Conservation (phyloP, 1,284 basidiomycete species). For the Pholiota adiposa region DNA sequence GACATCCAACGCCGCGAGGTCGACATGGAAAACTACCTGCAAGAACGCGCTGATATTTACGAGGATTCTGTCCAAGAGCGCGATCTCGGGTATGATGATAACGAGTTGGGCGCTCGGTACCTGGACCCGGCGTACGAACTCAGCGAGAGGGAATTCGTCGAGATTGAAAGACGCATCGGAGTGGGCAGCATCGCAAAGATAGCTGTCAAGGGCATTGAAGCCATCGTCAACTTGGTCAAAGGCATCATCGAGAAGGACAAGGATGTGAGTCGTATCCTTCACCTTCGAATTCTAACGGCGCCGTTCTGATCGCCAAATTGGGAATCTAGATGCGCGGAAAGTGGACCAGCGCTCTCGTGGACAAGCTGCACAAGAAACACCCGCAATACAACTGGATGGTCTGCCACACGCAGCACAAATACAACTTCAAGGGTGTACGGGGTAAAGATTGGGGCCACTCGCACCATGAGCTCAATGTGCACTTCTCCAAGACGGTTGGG, state of each 20-base stretch:
- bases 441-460: constrained; percentile 27
- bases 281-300: not conserved
- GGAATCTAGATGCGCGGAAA: constrained; percentile 1
- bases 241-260: not conserved
- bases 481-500: constrained; percentile 26
- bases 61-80: not conserved
- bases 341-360: constrained; percentile 9
- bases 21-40: not conserved
- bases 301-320: not conserved
- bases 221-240: not conserved
- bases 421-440: constrained; percentile 22
- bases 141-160: not conserved
- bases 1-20: not conserved
- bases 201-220: not conserved
- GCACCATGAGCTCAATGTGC: constrained; percentile 26
- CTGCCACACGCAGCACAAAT: constrained; percentile 26
- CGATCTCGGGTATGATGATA: not conserved
- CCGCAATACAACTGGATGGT: constrained; percentile 26
- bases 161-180: not conserved
- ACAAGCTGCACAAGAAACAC: constrained; percentile 4
- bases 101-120: not conserved
- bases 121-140: not conserved
- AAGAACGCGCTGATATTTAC: not conserved
- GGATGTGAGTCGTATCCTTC: not conserved
- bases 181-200: not conserved